Base-by-base conservation (phyloP, 2,329 filamentous ascomycete genomes). In the Zasmidium angulare region DNA sequence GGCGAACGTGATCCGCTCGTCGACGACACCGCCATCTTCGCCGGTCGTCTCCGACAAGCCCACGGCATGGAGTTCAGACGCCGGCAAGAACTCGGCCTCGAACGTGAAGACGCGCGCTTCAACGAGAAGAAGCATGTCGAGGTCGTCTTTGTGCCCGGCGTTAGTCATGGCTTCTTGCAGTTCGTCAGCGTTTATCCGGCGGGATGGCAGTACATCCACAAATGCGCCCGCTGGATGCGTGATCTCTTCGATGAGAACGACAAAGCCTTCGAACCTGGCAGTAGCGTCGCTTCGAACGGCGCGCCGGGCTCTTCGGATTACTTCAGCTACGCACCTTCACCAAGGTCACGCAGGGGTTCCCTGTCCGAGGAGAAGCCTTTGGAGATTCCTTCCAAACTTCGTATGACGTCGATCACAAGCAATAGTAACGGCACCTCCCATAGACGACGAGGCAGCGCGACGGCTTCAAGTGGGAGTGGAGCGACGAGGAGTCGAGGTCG, bases 21-120 rank as follows among this genome's bases (percentile, higher is more conserved):
- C 0, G 95, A 99, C 71, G 95, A 99, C 73, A 99, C 95, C 0
- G 91, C 97, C 50, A 93, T 99, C 62, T 97, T 99, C 70, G 93
- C 95, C 0, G 95, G 93, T 0, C 82, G 93, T 0, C 76, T 99
- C n/a, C 83, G 92, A 6, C 86, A 93, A 62, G 91, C 92, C 1
- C 96, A 88, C 65, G 73, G 84, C 2, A 81, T 83, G 62, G 76
- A 82, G 53, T 80, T 84, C 76, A 75, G 76, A 1, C 81, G 84
- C 49, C 78, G 82, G 2, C 79, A 82, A 62, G 85, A 87, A 40
- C 70, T 80, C 50, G 84, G 78, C n/a, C 78, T 83, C 36, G 78
- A 75, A 29, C 84, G 78, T 3, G 75, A 80, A 9, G 62, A 66
- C 9, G 74, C 72, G 10, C 52, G 60, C 2, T 93, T 92, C 66